A percentile compares a stretch with the other conserved stretches of the same genome.
These are phyloP conservation scores for Eimeria falciformis DNA, from an alignment of 169 alveolate genomes.

Conservation along the genomic window DNA sequence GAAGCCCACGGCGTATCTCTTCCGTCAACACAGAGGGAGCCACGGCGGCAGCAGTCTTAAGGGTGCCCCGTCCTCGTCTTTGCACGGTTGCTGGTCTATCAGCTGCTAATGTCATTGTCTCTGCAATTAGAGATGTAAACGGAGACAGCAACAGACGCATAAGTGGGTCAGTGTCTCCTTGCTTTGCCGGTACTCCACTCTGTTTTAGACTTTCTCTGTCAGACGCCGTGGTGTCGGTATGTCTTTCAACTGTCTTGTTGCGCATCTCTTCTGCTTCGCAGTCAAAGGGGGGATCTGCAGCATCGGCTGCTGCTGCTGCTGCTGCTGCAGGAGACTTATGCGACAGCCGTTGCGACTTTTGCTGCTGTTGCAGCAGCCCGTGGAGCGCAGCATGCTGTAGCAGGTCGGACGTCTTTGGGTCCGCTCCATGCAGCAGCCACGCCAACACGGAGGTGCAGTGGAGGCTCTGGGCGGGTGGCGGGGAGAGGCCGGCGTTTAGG, in stretches of 20 bases:
- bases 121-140: background rate
- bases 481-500: background rate
- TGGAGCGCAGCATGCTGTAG: constrained; percentile 20
- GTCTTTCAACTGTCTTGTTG: background rate
- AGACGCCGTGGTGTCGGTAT: background rate
- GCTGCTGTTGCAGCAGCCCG: constrained; percentile 5
- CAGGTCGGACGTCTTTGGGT: background rate
- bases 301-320: background rate
- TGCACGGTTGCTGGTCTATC: constrained; percentile 7
- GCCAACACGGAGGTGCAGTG: constrained; percentile 6
- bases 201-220: background rate
- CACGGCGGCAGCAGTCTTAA: background rate
- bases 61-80: background rate
- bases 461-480: background rate
- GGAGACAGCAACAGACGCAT: background rate
- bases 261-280: background rate
- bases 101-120: background rate
- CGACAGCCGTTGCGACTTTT: background rate
- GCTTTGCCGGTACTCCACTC: too few species aligned
- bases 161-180: background rate
- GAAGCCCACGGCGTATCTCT: background rate
- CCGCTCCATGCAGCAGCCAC: constrained; percentile 22
- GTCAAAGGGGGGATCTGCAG: background rate
- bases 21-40: too few species aligned
- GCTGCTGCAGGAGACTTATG: background rate